These are phyloP conservation scores for Suillus discolor DNA, from an alignment of 768 basidiomycete genomes.

Conservation along the genomic window DNA sequence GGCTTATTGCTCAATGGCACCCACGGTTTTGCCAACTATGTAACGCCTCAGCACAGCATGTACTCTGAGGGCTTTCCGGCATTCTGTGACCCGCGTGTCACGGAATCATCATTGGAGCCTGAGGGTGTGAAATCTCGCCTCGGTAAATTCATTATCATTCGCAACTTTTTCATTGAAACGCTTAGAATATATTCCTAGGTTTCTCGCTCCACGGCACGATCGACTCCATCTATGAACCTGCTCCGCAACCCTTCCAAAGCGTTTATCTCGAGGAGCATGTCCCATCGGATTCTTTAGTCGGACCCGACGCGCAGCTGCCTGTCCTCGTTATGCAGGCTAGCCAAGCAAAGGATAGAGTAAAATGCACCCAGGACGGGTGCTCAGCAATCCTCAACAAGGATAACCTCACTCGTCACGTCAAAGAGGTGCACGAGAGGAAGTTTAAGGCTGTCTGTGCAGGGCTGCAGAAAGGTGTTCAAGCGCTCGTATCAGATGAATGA, in stretches of 20 bases:
- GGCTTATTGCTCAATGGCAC: not conserved
- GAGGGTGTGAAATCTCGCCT: not conserved
- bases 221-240: no score
- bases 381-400: not conserved
- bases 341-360: not conserved
- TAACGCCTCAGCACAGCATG: not conserved
- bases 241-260: no score
- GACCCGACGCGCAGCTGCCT: not conserved
- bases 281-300: no score
- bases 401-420: not conserved
- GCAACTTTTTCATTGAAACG: not conserved
- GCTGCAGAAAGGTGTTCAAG: not conserved
- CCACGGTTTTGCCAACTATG: no score
- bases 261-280: no score
- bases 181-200: not conserved
- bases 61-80: not conserved
- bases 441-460: not conserved
- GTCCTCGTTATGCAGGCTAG: not conserved
- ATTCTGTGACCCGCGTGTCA: not conserved
- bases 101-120: not conserved
- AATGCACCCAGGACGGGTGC: not conserved
- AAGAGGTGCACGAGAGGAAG: not conserved
- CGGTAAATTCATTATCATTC: not conserved
- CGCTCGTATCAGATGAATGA: not conserved
- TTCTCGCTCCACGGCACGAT: no score